Conservation (phyloP, 768 basidiomycete species). For the Mrakia gelida region DNA sequence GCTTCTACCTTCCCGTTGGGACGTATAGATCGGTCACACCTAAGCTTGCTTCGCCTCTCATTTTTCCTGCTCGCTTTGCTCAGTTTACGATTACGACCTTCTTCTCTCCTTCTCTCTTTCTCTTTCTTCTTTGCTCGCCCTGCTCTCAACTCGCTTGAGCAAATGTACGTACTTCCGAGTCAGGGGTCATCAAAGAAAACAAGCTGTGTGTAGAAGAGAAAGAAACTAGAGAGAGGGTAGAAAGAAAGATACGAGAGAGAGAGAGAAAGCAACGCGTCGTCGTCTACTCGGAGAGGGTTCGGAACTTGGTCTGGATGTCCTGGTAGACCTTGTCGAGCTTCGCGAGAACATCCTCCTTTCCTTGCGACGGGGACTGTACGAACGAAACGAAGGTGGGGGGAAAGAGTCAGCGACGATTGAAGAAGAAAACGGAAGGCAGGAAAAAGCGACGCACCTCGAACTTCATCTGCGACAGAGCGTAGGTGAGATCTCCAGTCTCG, state of each 20-base stretch:
- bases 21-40: too few species aligned
- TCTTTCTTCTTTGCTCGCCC: too few species aligned
- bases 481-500: constrained; percentile 78
- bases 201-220: too few species aligned
- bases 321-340: constrained; percentile 73
- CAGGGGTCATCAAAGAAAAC: not conserved
- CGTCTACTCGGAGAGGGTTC: constrained; percentile 42
- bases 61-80: too few species aligned
- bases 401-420: too few species aligned
- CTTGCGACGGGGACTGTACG: constrained; percentile 79
- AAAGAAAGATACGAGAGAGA: not conserved
- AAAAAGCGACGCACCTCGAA: constrained; percentile 70
- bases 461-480: constrained; percentile 98
- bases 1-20: too few species aligned
- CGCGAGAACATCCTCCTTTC: constrained; percentile 72
- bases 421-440: not conserved
- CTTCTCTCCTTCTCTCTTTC: too few species aligned
- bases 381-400: not conserved
- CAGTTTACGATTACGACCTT: too few species aligned
- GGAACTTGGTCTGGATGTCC: constrained; percentile 88
- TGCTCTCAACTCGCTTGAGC: too few species aligned
- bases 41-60: too few species aligned
- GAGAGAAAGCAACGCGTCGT: not conserved
- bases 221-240: not conserved
- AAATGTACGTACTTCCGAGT: constrained; percentile 36